phyloP scores from a whole-genome alignment of 2,329 filamentous ascomycete species.

The Neofusicoccum sp. region DNA sequence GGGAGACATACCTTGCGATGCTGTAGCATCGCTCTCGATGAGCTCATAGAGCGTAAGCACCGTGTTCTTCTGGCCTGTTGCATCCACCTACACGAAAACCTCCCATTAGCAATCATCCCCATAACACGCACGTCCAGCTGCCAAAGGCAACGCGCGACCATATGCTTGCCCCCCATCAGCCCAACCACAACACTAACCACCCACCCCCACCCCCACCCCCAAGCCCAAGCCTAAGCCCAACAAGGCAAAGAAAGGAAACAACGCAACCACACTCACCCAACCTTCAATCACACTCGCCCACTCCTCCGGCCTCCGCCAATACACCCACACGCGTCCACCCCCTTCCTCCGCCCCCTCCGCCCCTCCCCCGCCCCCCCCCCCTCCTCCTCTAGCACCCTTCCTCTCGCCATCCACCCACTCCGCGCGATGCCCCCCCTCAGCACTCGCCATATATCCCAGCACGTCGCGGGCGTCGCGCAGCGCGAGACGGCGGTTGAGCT shows the following conservation, averaged over 20 bases:
- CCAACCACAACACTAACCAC: background rate
- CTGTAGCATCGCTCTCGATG: constrained; percentile 79
- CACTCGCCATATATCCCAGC: constrained; percentile 58
- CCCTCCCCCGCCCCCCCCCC: constrained; percentile 23
- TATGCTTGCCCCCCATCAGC: background rate
- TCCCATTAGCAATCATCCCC: background rate
- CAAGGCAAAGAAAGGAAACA: background rate
- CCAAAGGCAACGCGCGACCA: too few relatives aligned
- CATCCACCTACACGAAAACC: constrained; percentile 58
- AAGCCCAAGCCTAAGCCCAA: background rate
- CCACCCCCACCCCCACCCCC: background rate
- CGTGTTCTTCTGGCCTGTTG: constrained; percentile 82
- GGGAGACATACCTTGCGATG: constrained; percentile 60
- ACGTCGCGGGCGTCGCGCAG: constrained; percentile 57
- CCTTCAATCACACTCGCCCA: constrained; percentile 79
- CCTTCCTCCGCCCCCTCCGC: constrained; percentile 23
- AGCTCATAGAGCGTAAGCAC: constrained; percentile 95
- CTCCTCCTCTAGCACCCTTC: background rate
- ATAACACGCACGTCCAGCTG: too few relatives aligned
- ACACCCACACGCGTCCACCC: constrained; percentile 65
- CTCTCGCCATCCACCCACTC: constrained; percentile 61
- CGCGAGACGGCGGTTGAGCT: constrained; percentile 49
- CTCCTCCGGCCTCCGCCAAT: constrained; percentile 85
- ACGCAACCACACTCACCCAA: constrained; percentile 52
- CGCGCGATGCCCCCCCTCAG: constrained; percentile 57